These are phyloP conservation scores for Rhodotorula sp. DNA, from an alignment of 1,284 basidiomycete genomes.

Conservation along the genomic window DNA sequence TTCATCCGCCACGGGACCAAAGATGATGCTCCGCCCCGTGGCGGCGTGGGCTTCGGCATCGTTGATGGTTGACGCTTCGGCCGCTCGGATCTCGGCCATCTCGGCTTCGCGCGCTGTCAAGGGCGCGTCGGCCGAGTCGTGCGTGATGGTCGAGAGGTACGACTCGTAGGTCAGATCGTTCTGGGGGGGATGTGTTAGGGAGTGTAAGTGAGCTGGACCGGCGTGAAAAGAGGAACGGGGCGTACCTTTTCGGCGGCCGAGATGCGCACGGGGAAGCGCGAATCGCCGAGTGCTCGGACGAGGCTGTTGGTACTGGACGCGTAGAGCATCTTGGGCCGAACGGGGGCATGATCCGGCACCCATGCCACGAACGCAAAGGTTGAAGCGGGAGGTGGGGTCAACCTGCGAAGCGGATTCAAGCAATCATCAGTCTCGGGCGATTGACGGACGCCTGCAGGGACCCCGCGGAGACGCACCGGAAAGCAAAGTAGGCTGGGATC, in stretches of 20 bases:
- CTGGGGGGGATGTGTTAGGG: background rate
- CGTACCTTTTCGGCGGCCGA: conserved; percentile 62
- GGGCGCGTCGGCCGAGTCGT: conserved; percentile 71
- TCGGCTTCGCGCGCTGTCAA: conserved; percentile 76
- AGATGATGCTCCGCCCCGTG: conserved; percentile 17
- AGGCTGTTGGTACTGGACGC: conserved; percentile 76
- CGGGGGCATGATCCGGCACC: conserved; percentile 33
- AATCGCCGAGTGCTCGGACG: conserved; percentile 70
- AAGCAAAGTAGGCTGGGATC: conserved; percentile 24
- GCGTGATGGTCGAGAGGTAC: conserved; percentile 71
- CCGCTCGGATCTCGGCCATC: conserved; percentile 62
- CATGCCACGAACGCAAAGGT: conserved; percentile 32
- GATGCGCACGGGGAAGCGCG: conserved; percentile 70
- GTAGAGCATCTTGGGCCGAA: conserved; percentile 72
- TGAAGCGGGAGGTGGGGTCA: conserved; percentile 1
- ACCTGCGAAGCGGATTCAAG: background rate
- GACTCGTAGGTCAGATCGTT: conserved; percentile 54
- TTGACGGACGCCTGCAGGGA: too few relatives aligned
- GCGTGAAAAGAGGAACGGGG: too few relatives aligned
- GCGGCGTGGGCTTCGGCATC: background rate
- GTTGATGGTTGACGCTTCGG: conserved; percentile 1
- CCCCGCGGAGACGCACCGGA: conserved; percentile 13
- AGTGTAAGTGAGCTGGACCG: background rate
- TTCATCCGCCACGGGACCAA: background rate
- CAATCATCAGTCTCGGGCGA: background rate